A percentile compares a stretch with the other conserved stretches of the same genome.
Evolutionary conservation across 495 filamentous ascomycete genomes (phyloP).

Genomic region (Penicillium salamii): DNA sequence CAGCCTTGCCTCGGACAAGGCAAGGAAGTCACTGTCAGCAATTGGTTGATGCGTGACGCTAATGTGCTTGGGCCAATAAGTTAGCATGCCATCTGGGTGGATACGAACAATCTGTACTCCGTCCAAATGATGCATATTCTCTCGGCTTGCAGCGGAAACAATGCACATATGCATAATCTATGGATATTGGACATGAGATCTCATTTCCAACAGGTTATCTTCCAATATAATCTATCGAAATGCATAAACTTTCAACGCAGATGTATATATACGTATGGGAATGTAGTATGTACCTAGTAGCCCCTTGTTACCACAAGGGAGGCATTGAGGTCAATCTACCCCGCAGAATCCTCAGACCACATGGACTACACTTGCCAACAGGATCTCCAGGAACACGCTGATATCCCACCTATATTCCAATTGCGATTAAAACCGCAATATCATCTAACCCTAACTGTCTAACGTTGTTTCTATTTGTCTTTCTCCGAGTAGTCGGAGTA

Average conservation of each 20-base stretch:
- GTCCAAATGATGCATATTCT: too few species aligned
- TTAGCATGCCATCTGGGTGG: neutral
- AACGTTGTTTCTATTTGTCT: too few species aligned
- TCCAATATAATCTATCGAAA: neutral
- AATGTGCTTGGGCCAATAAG: neutral
- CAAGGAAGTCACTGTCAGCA: conserved; percentile 16
- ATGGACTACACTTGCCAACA: neutral
- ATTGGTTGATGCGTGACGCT: neutral
- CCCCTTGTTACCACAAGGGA: neutral
- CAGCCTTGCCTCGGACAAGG: conserved; percentile 21
- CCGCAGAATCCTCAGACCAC: conserved; percentile 9
- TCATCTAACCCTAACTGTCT: too few species aligned
- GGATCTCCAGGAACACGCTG: too few species aligned
- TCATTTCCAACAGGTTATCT: neutral
- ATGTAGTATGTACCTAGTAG: neutral
- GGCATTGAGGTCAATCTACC: neutral
- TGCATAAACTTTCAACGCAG: too few species aligned
- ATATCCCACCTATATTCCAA: neutral
- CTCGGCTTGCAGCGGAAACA: neutral
- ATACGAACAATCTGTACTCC: neutral
- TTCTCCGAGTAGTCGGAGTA: conserved; percentile 13
- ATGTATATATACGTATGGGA: neutral
- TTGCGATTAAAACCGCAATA: neutral
- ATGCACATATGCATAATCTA: neutral
- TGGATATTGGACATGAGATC: neutral